phyloP scores from a whole-genome alignment of 2,329 filamentous ascomycete species.

The Alternaria incomplexa region DNA sequence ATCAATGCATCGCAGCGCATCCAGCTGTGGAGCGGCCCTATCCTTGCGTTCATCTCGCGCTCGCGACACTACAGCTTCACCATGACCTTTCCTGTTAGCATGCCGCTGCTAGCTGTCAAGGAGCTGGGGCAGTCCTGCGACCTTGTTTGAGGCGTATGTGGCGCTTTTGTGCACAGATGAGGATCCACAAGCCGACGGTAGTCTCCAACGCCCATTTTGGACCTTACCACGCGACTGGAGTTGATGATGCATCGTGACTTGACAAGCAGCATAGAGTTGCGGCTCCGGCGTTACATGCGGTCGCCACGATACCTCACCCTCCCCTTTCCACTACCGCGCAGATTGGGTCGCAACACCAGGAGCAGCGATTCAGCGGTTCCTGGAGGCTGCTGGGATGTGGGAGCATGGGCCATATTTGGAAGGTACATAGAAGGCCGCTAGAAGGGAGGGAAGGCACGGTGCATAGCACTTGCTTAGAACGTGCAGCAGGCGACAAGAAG shows the following conservation, averaged over 20 bases:
- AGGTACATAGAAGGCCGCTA: constrained; percentile 35
- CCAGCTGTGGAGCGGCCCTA: constrained; percentile 34
- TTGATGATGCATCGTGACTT: background rate
- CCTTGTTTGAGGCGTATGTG: constrained; percentile 41
- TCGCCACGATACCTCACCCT: background rate
- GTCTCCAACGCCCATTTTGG: background rate
- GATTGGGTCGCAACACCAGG: constrained; percentile 7
- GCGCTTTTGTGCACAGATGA: constrained; percentile 37
- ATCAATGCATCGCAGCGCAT: constrained; percentile 34
- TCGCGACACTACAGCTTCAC: constrained; percentile 35
- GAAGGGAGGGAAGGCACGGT: constrained; percentile 27
- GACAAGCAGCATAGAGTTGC: background rate
- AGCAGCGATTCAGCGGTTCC: constrained; percentile 19
- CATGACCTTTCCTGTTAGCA: constrained; percentile 34
- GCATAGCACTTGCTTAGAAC: constrained; percentile 26
- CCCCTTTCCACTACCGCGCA: background rate
- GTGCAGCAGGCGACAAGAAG: constrained; percentile 26
- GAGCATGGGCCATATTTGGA: constrained; percentile 24
- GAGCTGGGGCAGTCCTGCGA: constrained; percentile 40
- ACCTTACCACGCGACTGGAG: background rate
- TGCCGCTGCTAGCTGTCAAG: constrained; percentile 33
- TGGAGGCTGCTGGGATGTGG: constrained; percentile 15
- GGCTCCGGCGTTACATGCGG: background rate
- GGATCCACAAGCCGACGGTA: constrained; percentile 25
- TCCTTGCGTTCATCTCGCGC: constrained; percentile 39